These are phyloP conservation scores for Exophiala calicioides DNA, from an alignment of 2,329 filamentous ascomycete species.

Conservation along the genomic window DNA sequence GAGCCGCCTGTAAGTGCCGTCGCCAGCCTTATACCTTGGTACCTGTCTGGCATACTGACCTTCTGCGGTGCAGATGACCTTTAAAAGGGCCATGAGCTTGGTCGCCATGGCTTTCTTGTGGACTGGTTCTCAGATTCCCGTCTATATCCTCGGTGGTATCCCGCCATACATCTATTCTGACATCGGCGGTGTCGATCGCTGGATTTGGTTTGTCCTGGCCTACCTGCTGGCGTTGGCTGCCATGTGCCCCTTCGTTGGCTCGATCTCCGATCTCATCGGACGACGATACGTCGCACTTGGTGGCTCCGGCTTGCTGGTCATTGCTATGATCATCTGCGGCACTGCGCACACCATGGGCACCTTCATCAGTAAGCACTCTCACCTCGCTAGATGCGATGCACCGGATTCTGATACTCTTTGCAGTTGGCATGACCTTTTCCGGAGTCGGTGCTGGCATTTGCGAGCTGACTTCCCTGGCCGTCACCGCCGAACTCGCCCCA, in stretches of 20 bases:
- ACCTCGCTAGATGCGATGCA: conserved; percentile 2
- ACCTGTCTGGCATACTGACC: conserved; percentile 38
- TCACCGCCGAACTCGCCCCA: conserved; percentile 67
- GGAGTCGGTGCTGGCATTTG: conserved; percentile 68
- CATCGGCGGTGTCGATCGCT: conserved; percentile 61
- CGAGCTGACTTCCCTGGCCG: conserved; percentile 68
- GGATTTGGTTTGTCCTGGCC: conserved; percentile 61
- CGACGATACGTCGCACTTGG: conserved; percentile 61
- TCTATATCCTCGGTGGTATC: conserved; percentile 55
- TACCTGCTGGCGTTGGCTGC: conserved; percentile 59
- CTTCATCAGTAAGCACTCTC: conserved; percentile 56
- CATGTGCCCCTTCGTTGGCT: conserved; percentile 65
- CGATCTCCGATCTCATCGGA: conserved; percentile 64
- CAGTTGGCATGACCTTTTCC: conserved; percentile 59
- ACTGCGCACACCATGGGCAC: conserved; percentile 61
- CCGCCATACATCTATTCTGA: conserved; percentile 60
- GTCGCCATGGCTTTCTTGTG: conserved; percentile 62
- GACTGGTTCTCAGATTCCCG: conserved; percentile 62
- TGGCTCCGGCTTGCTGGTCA: conserved; percentile 55
- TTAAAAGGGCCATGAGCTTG: conserved; percentile 48
- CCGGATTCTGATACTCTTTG: conserved; percentile 9
- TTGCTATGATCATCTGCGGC: conserved; percentile 62
- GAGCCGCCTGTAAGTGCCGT: conserved; percentile 45
- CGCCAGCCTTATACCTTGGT: not conserved
- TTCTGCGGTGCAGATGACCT: conserved; percentile 42